Base-by-base conservation (phyloP, 2,329 filamentous ascomycete species). In the Ophiostoma novo-ulmi region DNA sequence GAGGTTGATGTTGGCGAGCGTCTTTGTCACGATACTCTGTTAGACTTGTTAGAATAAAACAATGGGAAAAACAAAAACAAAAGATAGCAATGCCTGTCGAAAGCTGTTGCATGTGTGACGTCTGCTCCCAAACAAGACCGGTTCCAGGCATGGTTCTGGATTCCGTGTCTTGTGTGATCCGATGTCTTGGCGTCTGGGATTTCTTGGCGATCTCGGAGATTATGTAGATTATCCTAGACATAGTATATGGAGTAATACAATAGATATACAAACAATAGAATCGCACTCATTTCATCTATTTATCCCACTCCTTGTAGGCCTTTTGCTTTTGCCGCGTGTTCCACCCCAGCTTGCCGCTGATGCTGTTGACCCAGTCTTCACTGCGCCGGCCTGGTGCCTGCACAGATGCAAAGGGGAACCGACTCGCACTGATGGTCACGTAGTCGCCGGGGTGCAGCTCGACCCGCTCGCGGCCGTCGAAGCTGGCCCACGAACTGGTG, bases 401-500 rank as follows among this genome's bases (percentile, higher is more conserved):
- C 13, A 94, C 91, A 70, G 87, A 89, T 0, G 92, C 91, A 79
- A 94, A 95, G 0, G 92, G 92, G 76, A 91, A 75, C 58, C 92
- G 82, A 74, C 89, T 92, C 2, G 92, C 92, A 74, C 90, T 92
- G 73, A 95, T 90, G 1, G 91, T 94, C 5, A 94, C 91, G 78
- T 95, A 95, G 80, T 95, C 92, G 20, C 92, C 92, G 0, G 91
- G 90, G 67, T 81, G 79, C 52, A 95, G 83, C 81, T 95, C 91
- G n/a, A 92, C 81, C 81, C 93, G 88, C 82, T 97, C 93, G 73
- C 93, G 87, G 1, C 95, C 95, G 79, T 99, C 95, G 78, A 99
- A 99, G 79, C 93, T 97, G n/a, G 94, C 95, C 94, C 95, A 99
- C 58, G 91, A 94, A 75, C 88, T 91, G 5, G 93, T 93, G 68